A percentile compares a stretch with the other conserved stretches of the same genome.
Conservation (phyloP, 306 rosid species). For the Vigna hirtella region DNA sequence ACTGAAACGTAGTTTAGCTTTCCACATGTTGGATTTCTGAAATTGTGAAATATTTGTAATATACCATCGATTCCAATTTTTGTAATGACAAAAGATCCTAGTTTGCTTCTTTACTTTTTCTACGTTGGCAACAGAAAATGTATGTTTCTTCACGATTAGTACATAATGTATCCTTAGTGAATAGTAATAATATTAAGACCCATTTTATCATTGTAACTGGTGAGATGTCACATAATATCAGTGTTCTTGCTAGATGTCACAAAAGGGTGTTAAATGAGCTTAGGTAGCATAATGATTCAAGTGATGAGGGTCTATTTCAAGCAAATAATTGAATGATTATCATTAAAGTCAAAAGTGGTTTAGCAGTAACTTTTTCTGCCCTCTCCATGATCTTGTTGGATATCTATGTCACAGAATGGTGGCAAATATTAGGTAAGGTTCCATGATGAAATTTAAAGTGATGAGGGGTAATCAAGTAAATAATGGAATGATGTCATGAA, state of each 20-base stretch:
- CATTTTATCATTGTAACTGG: neutral
- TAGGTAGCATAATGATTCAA: slow-evolving; percentile 26
- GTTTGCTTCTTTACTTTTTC: neutral
- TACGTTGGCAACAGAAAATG: slow-evolving; percentile 4
- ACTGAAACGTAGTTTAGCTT: slow-evolving; percentile 46
- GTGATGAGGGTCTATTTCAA: neutral
- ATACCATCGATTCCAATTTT: neutral
- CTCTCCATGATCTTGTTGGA: neutral
- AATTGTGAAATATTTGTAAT: slow-evolving; percentile 55
- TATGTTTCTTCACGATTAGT: slow-evolving; percentile 24
- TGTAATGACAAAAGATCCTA: slow-evolving; percentile 17
- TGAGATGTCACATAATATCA: neutral
- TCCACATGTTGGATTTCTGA: slow-evolving; percentile 34
- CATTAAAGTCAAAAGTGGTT: neutral
- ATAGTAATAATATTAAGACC: slow-evolving; percentile 1
- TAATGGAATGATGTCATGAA: neutral
- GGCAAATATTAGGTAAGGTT: neutral
- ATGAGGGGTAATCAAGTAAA: neutral
- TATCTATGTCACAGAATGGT: slow-evolving; percentile 10
- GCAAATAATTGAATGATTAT: neutral
- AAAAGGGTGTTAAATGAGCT: slow-evolving; percentile 8
- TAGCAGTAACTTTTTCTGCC: neutral
- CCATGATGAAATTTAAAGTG: slow-evolving; percentile 11
- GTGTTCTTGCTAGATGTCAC: slow-evolving; percentile 1
- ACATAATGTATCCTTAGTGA: slow-evolving; percentile 24